A percentile compares a stretch with the other conserved stretches of the same genome.
These are phyloP conservation scores for Naganishia friedmannii DNA, from an alignment of 768 basidiomycete genomes.

Conservation along the genomic window DNA sequence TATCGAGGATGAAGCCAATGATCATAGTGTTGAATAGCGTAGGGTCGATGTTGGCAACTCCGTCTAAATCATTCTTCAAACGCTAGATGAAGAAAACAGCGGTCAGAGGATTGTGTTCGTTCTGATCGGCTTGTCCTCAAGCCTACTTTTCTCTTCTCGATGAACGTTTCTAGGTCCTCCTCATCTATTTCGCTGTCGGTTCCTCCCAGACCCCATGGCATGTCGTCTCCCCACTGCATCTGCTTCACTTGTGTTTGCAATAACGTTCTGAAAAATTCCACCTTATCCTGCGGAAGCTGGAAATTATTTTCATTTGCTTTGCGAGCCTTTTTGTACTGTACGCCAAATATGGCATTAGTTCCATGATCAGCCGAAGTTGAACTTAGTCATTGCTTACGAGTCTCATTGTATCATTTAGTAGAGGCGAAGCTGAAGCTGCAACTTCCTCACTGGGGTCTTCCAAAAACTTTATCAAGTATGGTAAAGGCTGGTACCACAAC, in stretches of 20 bases:
- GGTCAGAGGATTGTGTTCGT: background rate
- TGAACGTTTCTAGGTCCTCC: constrained; percentile 78
- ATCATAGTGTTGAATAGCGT: constrained; percentile 77
- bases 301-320: constrained; percentile 60
- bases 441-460: constrained; percentile 88
- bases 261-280: constrained; percentile 72
- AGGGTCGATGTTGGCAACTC: constrained; percentile 78
- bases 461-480: constrained; percentile 81
- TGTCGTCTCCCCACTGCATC: constrained; percentile 69
- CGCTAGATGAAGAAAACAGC: constrained; percentile 58
- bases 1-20: constrained; percentile 67
- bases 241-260: constrained; percentile 77
- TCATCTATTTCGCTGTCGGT: constrained; percentile 58
- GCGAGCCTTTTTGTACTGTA: constrained; percentile 70
- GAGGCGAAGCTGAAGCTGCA: constrained; percentile 74
- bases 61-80: constrained; percentile 78
- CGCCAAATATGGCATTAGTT: background rate
- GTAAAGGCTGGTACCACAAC: constrained; percentile 67
- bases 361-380: background rate
- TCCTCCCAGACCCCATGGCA: constrained; percentile 61
- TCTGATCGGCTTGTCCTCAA: background rate
- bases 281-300: constrained; percentile 62
- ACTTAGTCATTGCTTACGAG: constrained; percentile 58
- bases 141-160: constrained; percentile 75
- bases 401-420: constrained; percentile 70